A percentile compares a stretch with the other conserved stretches of the same genome.
Evolutionary conservation across 108 stramenopile genomes (phyloP).

Genomic region (Skeletonema grethae): DNA sequence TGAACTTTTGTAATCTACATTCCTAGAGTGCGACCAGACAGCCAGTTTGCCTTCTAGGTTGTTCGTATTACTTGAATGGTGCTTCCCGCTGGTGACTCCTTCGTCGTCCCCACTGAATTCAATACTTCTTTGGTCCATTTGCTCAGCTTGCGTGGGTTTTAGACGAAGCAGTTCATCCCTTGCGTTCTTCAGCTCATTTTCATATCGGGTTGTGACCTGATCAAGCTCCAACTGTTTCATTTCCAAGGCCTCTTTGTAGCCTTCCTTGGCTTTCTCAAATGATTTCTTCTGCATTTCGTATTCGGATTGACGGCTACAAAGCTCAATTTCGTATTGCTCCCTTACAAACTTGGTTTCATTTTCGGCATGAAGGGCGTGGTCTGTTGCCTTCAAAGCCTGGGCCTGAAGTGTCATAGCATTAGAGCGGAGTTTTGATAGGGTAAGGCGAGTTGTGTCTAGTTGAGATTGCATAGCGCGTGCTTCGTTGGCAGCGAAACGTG

Average conservation of each 20-base stretch:
- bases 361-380: constrained; percentile 25
- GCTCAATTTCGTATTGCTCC: constrained; percentile 17
- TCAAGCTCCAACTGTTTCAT: constrained; percentile 21
- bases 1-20: constrained; percentile 1
- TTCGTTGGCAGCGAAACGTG: constrained; percentile 19
- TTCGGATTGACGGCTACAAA: constrained; percentile 22
- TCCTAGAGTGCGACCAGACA: constrained; percentile 5
- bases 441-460: constrained; percentile 15
- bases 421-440: constrained; percentile 28
- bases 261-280: constrained; percentile 31
- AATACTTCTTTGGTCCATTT: not conserved
- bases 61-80: not conserved
- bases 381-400: constrained; percentile 26
- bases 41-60: not conserved
- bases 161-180: constrained; percentile 5
- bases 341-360: constrained; percentile 14
- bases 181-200: constrained; percentile 13
- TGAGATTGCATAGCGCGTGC: constrained; percentile 24
- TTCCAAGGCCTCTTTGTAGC: constrained; percentile 10
- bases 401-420: constrained; percentile 37
- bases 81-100: not conserved
- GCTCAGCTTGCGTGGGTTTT: not conserved
- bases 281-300: constrained; percentile 30
- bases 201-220: constrained; percentile 10
- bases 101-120: not conserved